Conservation (phyloP, 2,329 filamentous ascomycete genomes). For the Alternaria conjuncta region DNA sequence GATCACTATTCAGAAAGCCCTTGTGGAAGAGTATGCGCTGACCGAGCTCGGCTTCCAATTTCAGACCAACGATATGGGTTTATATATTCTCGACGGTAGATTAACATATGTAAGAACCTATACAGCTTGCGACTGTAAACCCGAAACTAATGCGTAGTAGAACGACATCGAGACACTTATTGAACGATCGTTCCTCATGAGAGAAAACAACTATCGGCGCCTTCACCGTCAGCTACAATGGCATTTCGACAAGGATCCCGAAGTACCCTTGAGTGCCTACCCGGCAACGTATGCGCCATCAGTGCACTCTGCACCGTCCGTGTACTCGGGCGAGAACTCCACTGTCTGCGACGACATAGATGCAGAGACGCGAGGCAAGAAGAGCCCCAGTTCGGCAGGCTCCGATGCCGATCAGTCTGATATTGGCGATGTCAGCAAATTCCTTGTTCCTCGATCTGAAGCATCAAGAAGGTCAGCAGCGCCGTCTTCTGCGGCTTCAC, state of each 20-base stretch:
- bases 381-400: neutral
- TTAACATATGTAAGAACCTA: neutral
- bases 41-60: neutral
- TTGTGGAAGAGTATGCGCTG: conserved; percentile 4
- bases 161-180: neutral
- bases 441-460: neutral
- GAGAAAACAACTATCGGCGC: neutral
- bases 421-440: neutral
- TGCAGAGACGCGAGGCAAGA: neutral
- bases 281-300: neutral
- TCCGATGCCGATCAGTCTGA: neutral
- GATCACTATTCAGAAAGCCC: neutral
- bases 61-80: neutral
- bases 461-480: neutral
- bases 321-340: neutral
- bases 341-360: neutral
- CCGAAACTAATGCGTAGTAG: neutral
- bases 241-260: neutral
- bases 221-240: neutral
- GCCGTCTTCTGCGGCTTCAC: neutral
- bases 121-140: too few relatives aligned
- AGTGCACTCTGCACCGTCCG: neutral
- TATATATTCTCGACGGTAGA: neutral
- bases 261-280: neutral
- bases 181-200: neutral